Conservation (phyloP, 495 filamentous ascomycete species). For the Aspergillus coremiiformis region DNA sequence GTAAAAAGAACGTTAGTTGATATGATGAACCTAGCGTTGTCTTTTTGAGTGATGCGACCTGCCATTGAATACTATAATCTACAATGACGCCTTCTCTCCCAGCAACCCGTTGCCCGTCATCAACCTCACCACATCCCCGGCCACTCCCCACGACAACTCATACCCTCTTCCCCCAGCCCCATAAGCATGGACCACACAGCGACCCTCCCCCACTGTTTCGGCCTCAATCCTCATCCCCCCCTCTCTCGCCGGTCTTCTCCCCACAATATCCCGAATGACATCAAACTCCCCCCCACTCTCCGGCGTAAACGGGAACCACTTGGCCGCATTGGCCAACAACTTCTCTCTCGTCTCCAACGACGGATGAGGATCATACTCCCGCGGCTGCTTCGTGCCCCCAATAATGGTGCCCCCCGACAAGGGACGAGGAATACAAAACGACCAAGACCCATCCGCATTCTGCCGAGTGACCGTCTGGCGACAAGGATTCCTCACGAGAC, state of each 20-base stretch:
- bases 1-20: conserved; percentile 30
- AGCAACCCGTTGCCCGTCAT: conserved; percentile 27
- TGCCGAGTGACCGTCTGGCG: conserved; percentile 51
- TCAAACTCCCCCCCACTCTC: conserved; percentile 36
- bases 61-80: no score
- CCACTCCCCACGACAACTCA: conserved; percentile 37
- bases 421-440: conserved; percentile 52
- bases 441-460: conserved; percentile 52
- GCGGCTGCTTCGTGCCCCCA: conserved; percentile 55
- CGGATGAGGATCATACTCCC: conserved; percentile 48
- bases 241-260: conserved; percentile 36
- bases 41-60: no score
- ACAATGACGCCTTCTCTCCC: conserved; percentile 23
- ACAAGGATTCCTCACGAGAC: conserved; percentile 40
- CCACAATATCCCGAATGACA: conserved; percentile 41
- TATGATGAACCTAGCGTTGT: conserved; percentile 13
- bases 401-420: conserved; percentile 55
- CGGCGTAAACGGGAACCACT: conserved; percentile 38
- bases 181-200: conserved; percentile 52
- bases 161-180: conserved; percentile 56
- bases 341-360: conserved; percentile 36
- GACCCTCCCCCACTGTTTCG: conserved; percentile 23
- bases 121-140: conserved; percentile 29
- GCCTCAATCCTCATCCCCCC: conserved; percentile 39
- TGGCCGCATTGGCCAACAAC: conserved; percentile 38